These are phyloP conservation scores for Nothophoma quercina DNA, from an alignment of 2,329 filamentous ascomycete genomes.

Conservation along the genomic window DNA sequence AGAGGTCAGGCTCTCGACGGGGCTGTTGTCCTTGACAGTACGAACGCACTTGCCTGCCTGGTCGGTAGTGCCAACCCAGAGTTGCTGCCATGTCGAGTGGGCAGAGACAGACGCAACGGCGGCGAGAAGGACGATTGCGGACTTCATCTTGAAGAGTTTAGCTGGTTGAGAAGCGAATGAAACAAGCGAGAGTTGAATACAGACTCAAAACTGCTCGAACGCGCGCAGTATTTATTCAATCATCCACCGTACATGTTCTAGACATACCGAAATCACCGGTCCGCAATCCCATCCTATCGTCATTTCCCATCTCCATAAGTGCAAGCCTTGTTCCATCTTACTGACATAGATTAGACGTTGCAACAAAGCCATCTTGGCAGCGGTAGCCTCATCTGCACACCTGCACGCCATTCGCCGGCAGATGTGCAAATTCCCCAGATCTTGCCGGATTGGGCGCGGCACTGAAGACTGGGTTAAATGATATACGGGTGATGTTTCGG, in stretches of 20 bases:
- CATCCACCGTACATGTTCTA: neutral
- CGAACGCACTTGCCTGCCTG: constrained; percentile 40
- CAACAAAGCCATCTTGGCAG: constrained; percentile 30
- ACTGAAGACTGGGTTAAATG: constrained; percentile 21
- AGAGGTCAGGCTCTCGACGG: constrained; percentile 39
- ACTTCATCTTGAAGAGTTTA: constrained; percentile 39
- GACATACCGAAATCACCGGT: constrained; percentile 8
- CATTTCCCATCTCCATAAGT: constrained; percentile 16
- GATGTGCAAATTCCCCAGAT: constrained; percentile 23
- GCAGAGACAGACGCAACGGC: constrained; percentile 45
- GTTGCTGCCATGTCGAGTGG: constrained; percentile 50
- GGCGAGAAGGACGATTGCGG: constrained; percentile 41
- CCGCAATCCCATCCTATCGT: constrained; percentile 11
- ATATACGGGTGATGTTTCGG: constrained; percentile 28
- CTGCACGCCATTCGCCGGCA: constrained; percentile 22
- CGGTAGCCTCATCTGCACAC: constrained; percentile 19
- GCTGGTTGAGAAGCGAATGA: constrained; percentile 15
- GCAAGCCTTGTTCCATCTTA: constrained; percentile 17
- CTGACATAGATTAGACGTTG: constrained; percentile 31
- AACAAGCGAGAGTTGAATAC: constrained; percentile 13
- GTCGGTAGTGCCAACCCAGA: constrained; percentile 48
- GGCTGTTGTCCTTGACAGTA: constrained; percentile 47
- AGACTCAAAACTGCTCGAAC: constrained; percentile 18
- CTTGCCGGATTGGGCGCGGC: constrained; percentile 27
- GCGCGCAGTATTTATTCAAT: constrained; percentile 15